phyloP scores from a whole-genome alignment of 2,329 filamentous ascomycete genomes.

The Pseudofabraea citricarpa region DNA sequence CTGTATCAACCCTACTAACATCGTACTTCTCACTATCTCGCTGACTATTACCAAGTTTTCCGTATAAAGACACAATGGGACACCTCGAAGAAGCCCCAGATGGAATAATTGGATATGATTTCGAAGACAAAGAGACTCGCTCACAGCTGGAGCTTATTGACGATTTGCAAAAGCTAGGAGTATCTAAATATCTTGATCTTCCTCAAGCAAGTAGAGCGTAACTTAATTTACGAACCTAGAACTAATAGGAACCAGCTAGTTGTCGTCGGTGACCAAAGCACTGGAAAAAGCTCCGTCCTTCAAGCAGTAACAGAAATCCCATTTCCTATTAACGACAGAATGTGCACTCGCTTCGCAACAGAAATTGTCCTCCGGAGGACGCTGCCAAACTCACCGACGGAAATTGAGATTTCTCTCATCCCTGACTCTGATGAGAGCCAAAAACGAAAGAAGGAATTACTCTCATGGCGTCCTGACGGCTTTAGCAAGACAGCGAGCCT shows the following conservation, averaged over 20 bases:
- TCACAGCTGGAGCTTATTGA: conserved; percentile 12
- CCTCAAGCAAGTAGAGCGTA: conserved; percentile 10
- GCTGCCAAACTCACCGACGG: conserved; percentile 1
- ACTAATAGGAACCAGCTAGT: conserved; percentile 20
- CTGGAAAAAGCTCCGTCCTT: conserved; percentile 30
- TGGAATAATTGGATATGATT: conserved; percentile 10
- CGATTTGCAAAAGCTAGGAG: conserved; percentile 13
- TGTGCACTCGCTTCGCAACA: conserved; percentile 39
- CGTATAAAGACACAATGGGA: not conserved
- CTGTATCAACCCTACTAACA: too few relatives aligned
- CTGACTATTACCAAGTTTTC: too few relatives aligned
- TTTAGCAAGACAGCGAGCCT: conserved; percentile 5
- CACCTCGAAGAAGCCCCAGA: not conserved
- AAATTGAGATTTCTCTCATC: conserved; percentile 7
- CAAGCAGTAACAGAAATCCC: conserved; percentile 30
- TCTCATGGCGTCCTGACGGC: conserved; percentile 5
- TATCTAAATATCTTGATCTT: conserved; percentile 11
- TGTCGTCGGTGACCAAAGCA: conserved; percentile 35
- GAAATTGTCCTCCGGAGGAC: conserved; percentile 33
- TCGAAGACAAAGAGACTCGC: conserved; percentile 13
- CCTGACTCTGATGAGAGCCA: conserved; percentile 4
- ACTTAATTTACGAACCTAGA: not conserved
- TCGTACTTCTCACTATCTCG: too few relatives aligned
- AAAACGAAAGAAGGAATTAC: conserved; percentile 4
- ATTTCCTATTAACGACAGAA: conserved; percentile 31